Evolutionary conservation across 2,329 filamentous ascomycete genomes (phyloP), one percentile per base, ranked within the genome.

Genomic region (Paecilomyces fulvus): DNA sequence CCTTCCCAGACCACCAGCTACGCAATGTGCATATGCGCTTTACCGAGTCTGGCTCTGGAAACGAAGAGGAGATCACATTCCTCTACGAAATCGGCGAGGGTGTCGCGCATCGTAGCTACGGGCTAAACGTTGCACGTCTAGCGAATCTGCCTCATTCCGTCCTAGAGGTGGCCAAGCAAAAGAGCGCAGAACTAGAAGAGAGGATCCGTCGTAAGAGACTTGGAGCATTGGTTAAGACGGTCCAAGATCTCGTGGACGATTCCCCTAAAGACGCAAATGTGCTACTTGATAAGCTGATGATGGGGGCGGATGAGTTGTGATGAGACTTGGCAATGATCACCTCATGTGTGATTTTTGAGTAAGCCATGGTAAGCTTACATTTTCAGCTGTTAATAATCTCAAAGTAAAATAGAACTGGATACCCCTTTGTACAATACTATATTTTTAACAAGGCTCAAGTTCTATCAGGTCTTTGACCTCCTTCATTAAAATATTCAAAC

Each of bases 1-100:
- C 83, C 1, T 88, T 95, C 57, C 77, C 78, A 12, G 71, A 78
- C 6, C 79, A 80, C 1, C 87, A 84, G 65, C 70, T 96, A 63
- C 84, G 81, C 64, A 97, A 97, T 70, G 89, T 96, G 51, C 94
- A 99, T 70, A 97, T 99, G 92, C 84, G 83, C 53, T 99, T 99
- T 73, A 84, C 82, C 3, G 81, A 84, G 66, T 72, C 71, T 0
- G 70, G 67, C 1, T 72, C 77, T 1, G 77, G 74, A 3, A 82
- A 77, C 0, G 84, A 89, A 31, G 84, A 90, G 60, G 87, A 95
- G 50, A 87, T 99, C 49, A 96, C 94, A 0, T 99, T 99, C 67
- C 73, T 99, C 52, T 99, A 99, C 69, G 90, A 96, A 69, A 87
- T 96, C 1, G 88, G 84, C 1, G 89, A 94, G 61, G 94, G 94